Base-by-base conservation (phyloP, 805 yeast genomes). In the Myxozyma melibiosi region DNA sequence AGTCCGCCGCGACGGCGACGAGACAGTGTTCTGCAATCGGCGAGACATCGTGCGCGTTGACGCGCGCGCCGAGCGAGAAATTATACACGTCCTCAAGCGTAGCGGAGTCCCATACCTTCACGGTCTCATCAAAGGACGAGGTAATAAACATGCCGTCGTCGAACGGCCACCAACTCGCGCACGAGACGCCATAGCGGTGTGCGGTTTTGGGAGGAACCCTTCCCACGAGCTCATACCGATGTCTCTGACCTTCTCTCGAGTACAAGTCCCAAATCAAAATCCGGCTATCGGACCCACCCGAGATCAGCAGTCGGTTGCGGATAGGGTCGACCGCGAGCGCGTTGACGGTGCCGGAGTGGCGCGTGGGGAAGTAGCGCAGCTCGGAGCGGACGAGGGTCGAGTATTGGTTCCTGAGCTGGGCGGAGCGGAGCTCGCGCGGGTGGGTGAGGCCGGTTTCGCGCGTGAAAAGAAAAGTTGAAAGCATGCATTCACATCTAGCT, bases 61-160 rank as follows among this genome's bases (percentile, higher is more conserved):
- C 82, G 25, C 86, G 77, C 33, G 82, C 77, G 2, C 77, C 84
- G 57, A 90, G 53, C 38, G 82, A 80, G 63, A 89, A 86, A 2
- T 81, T 71, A 65, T 87, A 88, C 0, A 83, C 96, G 18, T 82
- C 81, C n/a, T 76, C 75, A 62, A 90, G 72, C 16, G 78, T 73
- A 53, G 79, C 79, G 0, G 96, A 79, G 68, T 90, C 96, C 95
- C 96, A 91, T 0, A 90, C 76, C 61, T 84, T 86, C 22, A 90
- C 80, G 0, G 83, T 80, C 56, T 80, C 82, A 70, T 91, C 97
- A 69, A 84, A 89, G 0, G 96, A 88, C 0, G 90, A 83, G 2
- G 90, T 80, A 18, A 90, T 77, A 73, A 90, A 90, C 84, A 91
- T 78, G 0, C 96, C 97, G 33, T 84, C 82, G 70, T 91, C 97